Evolutionary conservation across 495 filamentous ascomycete species (phyloP).

Genomic region (Rostrohypoxylon terebratum): DNA sequence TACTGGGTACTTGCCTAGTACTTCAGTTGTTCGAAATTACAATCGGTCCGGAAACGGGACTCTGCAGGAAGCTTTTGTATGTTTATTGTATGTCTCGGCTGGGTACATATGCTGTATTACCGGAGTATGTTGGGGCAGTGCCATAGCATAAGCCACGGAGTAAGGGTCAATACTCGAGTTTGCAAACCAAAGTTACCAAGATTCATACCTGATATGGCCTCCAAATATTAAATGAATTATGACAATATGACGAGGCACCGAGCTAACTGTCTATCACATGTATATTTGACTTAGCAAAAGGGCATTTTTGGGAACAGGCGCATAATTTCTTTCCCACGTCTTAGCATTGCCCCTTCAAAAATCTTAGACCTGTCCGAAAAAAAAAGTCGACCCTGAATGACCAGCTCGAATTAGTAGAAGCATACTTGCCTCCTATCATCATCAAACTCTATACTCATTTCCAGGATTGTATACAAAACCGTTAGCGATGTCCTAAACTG

Average conservation of each 20-base stretch:
- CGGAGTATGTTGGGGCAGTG: neutral
- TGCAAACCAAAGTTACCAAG: neutral
- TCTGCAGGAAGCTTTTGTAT: neutral
- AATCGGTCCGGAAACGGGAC: neutral
- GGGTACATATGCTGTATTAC: conserved; percentile 8
- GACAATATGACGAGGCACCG: conserved; percentile 27
- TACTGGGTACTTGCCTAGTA: neutral
- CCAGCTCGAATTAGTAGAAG: neutral
- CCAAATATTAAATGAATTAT: conserved; percentile 36
- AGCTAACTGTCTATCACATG: conserved; percentile 21
- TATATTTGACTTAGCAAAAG: conserved; percentile 4
- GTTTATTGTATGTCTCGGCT: neutral
- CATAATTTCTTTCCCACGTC: conserved; percentile 16
- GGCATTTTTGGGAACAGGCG: neutral
- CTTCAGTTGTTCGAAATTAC: neutral
- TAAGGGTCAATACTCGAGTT: conserved; percentile 25
- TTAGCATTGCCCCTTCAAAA: conserved; percentile 2
- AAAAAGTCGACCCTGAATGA: conserved; percentile 3
- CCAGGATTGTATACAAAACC: conserved; percentile 3
- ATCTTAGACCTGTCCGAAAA: conserved; percentile 24
- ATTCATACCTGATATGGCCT: conserved; percentile 22
- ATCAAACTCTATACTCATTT: neutral
- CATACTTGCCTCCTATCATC: neutral
- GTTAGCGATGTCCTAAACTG: neutral
- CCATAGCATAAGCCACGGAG: conserved; percentile 30